Conservation (phyloP, 2,329 filamentous ascomycete genomes). For the Orbilia quercus region DNA sequence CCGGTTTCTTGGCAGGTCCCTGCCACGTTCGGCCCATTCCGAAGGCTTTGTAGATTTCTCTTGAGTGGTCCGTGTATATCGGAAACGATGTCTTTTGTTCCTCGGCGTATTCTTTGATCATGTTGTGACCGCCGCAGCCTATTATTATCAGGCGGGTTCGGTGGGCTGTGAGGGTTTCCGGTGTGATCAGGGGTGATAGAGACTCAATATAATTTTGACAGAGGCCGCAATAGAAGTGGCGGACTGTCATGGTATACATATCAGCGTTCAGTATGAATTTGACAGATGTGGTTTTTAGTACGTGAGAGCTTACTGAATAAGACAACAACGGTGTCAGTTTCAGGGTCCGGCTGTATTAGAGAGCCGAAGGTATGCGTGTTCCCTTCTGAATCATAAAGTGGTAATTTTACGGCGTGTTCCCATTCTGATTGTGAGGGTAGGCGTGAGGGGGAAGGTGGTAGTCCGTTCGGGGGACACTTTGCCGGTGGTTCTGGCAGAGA, state of each 20-base stretch:
- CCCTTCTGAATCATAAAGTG: conserved; percentile 35
- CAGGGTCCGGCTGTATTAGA: conserved; percentile 30
- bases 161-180: conserved; percentile 35
- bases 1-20: conserved; percentile 46
- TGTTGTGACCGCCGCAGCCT: conserved; percentile 40
- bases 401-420: conserved; percentile 35
- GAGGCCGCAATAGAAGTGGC: conserved; percentile 49
- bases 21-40: conserved; percentile 47
- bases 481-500: conserved; percentile 14
- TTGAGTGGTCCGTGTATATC: conserved; percentile 47
- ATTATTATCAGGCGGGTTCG: conserved; percentile 54
- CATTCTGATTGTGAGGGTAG: conserved; percentile 46
- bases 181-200: conserved; percentile 44
- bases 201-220: conserved; percentile 54
- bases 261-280: background rate
- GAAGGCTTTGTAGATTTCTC: conserved; percentile 42
- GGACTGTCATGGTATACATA: conserved; percentile 11
- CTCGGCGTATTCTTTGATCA: conserved; percentile 42
- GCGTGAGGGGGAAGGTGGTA: conserved; percentile 49
- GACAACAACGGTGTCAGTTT: conserved; percentile 45
- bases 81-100: conserved; percentile 44
- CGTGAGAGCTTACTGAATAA: conserved; percentile 32
- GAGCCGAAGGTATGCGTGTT: conserved; percentile 41
- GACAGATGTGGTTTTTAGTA: background rate
- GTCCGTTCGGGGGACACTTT: conserved; percentile 37